Conservation (phyloP, 768 basidiomycete genomes). For the Pleurotus giganteus region DNA sequence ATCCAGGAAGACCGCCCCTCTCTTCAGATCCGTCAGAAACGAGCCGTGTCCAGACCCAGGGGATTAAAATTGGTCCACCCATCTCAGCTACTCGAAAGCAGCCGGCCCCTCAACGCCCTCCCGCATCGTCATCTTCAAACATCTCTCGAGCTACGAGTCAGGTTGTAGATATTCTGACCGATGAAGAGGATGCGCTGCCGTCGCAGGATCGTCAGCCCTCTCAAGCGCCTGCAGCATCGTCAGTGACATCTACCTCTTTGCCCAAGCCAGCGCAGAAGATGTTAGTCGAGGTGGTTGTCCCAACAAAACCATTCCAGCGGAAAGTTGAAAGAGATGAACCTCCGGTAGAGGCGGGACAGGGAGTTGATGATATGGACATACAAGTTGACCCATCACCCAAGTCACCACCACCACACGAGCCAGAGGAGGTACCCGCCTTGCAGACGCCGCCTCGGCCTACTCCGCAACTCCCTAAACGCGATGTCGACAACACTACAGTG, state of each 20-base stretch:
- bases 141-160: conserved; percentile 6
- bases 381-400: neutral
- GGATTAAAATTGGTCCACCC: conserved; percentile 1
- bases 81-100: neutral
- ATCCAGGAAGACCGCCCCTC: neutral
- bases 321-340: neutral
- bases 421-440: neutral
- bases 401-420: too few relatives aligned
- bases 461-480: neutral
- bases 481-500: conserved; percentile 5
- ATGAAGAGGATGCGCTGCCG: conserved; percentile 29
- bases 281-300: conserved; percentile 9
- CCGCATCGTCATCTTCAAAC: neutral
- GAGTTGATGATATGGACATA: conserved; percentile 23
- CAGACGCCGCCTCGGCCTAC: conserved; percentile 12
- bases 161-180: conserved; percentile 42
- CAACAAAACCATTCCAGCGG: neutral
- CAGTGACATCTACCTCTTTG: neutral
- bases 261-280: neutral
- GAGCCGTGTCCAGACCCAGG: too few relatives aligned
- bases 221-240: too few relatives aligned
- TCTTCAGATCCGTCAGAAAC: too few relatives aligned
- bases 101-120: neutral
- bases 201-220: neutral
- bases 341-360: conserved; percentile 25